Evolutionary conservation across 1,284 basidiomycete species (phyloP).

Genomic region (Mycosarcoma mackinlayi): DNA sequence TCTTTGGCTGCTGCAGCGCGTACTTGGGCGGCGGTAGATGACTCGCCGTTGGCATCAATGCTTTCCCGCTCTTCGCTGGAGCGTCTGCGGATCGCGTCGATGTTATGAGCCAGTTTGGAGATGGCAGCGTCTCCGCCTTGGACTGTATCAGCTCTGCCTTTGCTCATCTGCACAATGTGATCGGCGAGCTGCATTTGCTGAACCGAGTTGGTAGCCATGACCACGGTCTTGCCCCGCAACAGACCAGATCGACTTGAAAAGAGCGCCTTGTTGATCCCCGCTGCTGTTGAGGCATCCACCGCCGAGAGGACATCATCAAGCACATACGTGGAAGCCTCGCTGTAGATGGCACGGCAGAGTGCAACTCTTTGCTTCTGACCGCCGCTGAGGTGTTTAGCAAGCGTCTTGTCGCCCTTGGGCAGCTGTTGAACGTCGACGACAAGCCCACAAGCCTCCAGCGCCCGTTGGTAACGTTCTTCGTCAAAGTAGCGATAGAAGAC

Average conservation of each 20-base stretch:
- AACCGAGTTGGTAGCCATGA: constrained; percentile 38
- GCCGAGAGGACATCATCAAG: constrained; percentile 50
- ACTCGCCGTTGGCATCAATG: constrained; percentile 2
- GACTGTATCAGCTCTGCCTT: background rate
- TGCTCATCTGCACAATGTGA: constrained; percentile 13
- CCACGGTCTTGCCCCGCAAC: constrained; percentile 35
- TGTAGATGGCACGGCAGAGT: constrained; percentile 49
- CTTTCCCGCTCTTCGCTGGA: constrained; percentile 1
- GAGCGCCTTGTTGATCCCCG: constrained; percentile 15
- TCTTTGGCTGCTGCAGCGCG: constrained; percentile 13
- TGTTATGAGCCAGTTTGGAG: constrained; percentile 6
- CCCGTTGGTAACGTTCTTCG: constrained; percentile 34
- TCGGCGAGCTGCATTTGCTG: constrained; percentile 15
- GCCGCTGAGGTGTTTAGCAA: constrained; percentile 46
- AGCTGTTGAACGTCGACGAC: constrained; percentile 29
- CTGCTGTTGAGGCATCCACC: constrained; percentile 46
- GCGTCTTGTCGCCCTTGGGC: constrained; percentile 24
- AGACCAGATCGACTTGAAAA: constrained; percentile 19
- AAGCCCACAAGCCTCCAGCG: constrained; percentile 35
- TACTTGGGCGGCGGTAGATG: constrained; percentile 4
- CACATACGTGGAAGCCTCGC: constrained; percentile 20
- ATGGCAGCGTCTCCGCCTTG: background rate
- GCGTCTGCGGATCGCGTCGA: constrained; percentile 13
- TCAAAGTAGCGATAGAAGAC: constrained; percentile 34
- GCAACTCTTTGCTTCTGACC: constrained; percentile 54